These are phyloP conservation scores for Citrus australasica DNA, from an alignment of 345 rosid species.

Conservation along the genomic window DNA sequence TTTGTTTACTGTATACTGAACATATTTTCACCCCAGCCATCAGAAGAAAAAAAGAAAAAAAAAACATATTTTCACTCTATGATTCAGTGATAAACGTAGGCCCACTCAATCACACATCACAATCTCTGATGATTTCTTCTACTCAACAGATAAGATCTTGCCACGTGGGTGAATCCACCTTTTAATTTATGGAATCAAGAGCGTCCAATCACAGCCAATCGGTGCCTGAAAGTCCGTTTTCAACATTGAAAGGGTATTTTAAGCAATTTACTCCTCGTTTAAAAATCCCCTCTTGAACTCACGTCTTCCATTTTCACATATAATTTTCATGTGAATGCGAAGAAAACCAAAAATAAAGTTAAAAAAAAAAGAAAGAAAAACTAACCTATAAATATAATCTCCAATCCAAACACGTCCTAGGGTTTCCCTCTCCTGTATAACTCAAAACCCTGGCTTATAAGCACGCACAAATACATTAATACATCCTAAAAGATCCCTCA, in stretches of 20 bases:
- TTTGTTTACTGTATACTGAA: no score
- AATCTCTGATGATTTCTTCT: not conserved
- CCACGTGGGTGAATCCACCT: not conserved
- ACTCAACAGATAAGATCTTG: not conserved
- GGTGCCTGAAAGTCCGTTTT: not conserved
- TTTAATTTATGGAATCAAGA: not conserved
- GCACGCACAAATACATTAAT: not conserved
- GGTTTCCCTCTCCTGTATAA: not conserved
- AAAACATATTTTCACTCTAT: not conserved
- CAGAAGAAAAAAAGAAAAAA: no score
- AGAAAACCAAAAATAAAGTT: not conserved
- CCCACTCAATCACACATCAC: no score
- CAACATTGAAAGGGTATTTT: not conserved
- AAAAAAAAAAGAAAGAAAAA: not conserved
- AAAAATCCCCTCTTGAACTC: not conserved
- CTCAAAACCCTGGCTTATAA: slow-evolving; percentile 10
- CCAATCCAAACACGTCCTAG: slow-evolving; percentile 5
- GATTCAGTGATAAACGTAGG: not conserved
- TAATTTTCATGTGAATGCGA: not conserved
- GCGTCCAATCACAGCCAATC: not conserved
- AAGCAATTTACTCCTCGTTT: not conserved
- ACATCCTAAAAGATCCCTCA: slow-evolving; percentile 8
- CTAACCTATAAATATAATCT: slow-evolving; percentile 16
- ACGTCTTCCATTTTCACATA: not conserved
- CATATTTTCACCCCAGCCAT: not conserved